These are phyloP conservation scores for Simmondsia chinensis DNA, from an alignment of 148 eudicot genomes.

Conservation along the genomic window DNA sequence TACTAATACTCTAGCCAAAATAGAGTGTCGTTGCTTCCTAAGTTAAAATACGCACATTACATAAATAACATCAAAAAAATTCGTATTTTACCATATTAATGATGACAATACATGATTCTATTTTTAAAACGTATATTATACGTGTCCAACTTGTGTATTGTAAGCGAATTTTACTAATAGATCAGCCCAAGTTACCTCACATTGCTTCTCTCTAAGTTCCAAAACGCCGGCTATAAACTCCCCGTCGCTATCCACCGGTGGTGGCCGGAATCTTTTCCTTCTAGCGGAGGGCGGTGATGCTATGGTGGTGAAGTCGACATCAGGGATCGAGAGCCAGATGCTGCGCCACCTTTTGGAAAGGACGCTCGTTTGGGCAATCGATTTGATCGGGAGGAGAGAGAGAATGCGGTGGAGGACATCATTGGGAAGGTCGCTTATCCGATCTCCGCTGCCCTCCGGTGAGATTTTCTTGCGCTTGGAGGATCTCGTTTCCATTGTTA, in stretches of 20 bases:
- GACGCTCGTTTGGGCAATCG: conserved; percentile 29
- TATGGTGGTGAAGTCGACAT: conserved; percentile 49
- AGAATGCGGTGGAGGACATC: conserved; percentile 41
- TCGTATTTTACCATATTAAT: no score
- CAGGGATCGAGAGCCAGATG: conserved; percentile 47
- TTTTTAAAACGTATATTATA: no score
- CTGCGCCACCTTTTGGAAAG: conserved; percentile 41
- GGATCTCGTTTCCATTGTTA: conserved; percentile 76
- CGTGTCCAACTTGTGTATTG: no score
- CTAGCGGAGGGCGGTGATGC: neutral
- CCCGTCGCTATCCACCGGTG: no score
- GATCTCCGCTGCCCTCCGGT: conserved; percentile 9
- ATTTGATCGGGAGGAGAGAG: conserved; percentile 35
- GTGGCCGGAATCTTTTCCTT: no score
- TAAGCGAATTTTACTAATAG: no score
- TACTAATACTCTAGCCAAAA: no score
- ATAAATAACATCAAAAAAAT: no score
- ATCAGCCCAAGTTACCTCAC: no score
- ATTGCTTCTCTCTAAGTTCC: conserved; percentile 23
- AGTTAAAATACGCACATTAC: no score
- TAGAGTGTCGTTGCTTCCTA: no score
- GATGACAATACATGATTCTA: no score
- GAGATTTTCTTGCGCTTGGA: conserved; percentile 34
- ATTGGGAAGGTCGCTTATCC: conserved; percentile 54
- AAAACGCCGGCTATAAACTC: conserved; percentile 20